Base-by-base conservation (phyloP, 495 filamentous ascomycete genomes). In the Penicillium bovifimosum region DNA sequence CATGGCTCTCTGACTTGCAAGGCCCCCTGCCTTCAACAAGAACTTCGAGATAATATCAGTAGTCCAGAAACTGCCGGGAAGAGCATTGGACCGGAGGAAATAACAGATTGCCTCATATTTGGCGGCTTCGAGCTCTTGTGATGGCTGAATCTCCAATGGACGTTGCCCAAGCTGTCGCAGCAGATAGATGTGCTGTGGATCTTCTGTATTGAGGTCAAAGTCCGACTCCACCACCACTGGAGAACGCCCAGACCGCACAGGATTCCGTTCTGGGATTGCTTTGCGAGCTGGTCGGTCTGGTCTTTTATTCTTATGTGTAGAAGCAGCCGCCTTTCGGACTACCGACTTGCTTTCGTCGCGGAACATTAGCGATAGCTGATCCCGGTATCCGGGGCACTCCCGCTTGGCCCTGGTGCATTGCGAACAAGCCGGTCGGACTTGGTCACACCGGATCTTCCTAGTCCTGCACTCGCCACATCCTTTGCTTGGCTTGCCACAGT, bases 391-490 rank as follows among this genome's bases (percentile, higher is more conserved):
- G 45, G 83, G 82, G 59, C 86, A 90, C 55, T 69, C 67, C 59
- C 82, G 76, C 53, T 80, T 78, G 41, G 83, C 82, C 52, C 85
- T 86, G 58, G 72, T 58, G 59, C 86, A 88, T 61, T 88, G 86
- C 34, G 82, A 80, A 55, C 86, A 90, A 35, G 77, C 73, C 26
- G 82, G 84, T 14, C 71, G 73, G 56, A 70, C 76, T 55, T 85
- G 81, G 61, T 88, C 86, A 66, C 86, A 88, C 47, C 75, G 75
- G 50, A 79, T 86, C 64, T 86, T 79, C 57, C 84, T 77, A 16
- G 78, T 79, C 64, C 85, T 75, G 61, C 86, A 89, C 71, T 85
- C 83, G 65, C 84, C 83, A 62, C 86, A 89, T 46, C 83, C 85
- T 73, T 80, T 77, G 52, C 83, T 86, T 45, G 86, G 86, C 64